Evolutionary conservation across 768 basidiomycete species (phyloP).

Genomic region (Jaapia argillacea): DNA sequence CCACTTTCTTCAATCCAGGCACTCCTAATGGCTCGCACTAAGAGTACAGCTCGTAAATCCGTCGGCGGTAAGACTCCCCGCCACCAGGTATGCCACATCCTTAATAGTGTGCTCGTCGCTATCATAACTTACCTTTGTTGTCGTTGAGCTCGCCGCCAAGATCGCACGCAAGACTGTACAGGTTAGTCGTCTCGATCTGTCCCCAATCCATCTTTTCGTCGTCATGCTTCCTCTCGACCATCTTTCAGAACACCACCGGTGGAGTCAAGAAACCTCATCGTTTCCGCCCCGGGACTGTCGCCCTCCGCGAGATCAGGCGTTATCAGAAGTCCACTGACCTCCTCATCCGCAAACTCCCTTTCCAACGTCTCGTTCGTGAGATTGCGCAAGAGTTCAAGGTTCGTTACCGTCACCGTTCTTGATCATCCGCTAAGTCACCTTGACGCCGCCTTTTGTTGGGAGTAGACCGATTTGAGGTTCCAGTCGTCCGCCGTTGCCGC

Average conservation of each 20-base stretch:
- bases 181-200: slow-evolving; percentile 33
- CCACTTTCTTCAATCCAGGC: slow-evolving; percentile 10
- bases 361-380: slow-evolving; percentile 92
- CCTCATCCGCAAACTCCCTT: slow-evolving; percentile 85
- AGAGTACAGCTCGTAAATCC: slow-evolving; percentile 85
- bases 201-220: slow-evolving; percentile 26
- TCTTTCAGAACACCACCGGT: slow-evolving; percentile 65
- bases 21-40: slow-evolving; percentile 71
- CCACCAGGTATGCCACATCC: no score
- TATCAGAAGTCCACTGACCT: slow-evolving; percentile 93
- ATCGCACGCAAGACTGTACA: slow-evolving; percentile 47
- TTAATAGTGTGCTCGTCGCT: no score
- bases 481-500: slow-evolving; percentile 92
- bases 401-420: neutral
- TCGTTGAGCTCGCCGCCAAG: slow-evolving; percentile 61
- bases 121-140: neutral
- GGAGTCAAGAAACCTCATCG: slow-evolving; percentile 97
- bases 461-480: slow-evolving; percentile 87
- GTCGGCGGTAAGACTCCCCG: slow-evolving; percentile 50
- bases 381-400: slow-evolving; percentile 94
- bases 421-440: neutral
- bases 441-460: no score
- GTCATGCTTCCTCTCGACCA: slow-evolving; percentile 27
- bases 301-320: slow-evolving; percentile 85
- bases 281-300: slow-evolving; percentile 84